Percentiles rank a stretch among this genome's conserved stretches.
Conservation (phyloP, 306 rosid species). For the Citrullus mucosospermus region DNA sequence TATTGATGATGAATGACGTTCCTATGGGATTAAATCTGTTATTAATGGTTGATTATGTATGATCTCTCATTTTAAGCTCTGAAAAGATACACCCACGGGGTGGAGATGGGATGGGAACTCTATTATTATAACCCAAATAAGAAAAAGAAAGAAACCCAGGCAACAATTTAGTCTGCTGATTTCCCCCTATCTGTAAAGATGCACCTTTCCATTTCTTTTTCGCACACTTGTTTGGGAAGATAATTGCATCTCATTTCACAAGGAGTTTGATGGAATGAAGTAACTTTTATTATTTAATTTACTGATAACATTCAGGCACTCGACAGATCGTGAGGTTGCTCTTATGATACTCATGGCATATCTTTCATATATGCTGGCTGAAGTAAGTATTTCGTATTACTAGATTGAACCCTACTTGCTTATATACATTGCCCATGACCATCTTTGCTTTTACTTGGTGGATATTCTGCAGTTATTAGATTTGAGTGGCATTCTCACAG, state of each 20-base stretch:
- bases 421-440: not conserved
- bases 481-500: constrained; percentile 96
- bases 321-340: constrained; percentile 96
- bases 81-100: not conserved
- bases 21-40: not conserved
- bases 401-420: not conserved
- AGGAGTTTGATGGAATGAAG: not conserved
- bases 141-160: not conserved
- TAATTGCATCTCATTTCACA: not conserved
- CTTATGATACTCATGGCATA: constrained; percentile 98
- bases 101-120: not conserved
- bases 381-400: constrained; percentile 45
- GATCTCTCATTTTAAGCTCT: not conserved
- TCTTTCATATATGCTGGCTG: constrained; percentile 92
- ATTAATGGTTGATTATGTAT: not conserved
- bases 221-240: not conserved
- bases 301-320: constrained; percentile 56
- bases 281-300: not conserved
- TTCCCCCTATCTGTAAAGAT: not conserved
- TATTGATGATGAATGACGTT: not conserved
- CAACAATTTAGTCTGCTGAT: not conserved
- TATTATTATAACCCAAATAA: not conserved
- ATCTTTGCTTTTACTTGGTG: not conserved
- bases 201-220: not conserved
- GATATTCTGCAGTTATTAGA: constrained; percentile 48